A percentile compares a stretch with the other conserved stretches of the same genome.
Evolutionary conservation across 306 rosid genomes (phyloP).

Genomic region (Inga leiocalycina): DNA sequence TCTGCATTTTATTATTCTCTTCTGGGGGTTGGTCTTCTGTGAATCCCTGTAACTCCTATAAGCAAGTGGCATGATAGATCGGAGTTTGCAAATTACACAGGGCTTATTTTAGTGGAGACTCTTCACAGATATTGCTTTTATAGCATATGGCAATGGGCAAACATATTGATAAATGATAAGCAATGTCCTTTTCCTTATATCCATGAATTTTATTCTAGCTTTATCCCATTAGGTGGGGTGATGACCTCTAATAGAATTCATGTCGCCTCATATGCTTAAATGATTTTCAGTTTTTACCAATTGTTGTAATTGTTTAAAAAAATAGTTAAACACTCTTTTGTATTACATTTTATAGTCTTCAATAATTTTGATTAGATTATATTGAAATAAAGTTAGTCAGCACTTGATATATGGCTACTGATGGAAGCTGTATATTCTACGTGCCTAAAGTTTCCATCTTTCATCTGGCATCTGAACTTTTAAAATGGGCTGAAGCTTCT

Average conservation of each 20-base stretch:
- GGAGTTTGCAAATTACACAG: conserved; percentile 1
- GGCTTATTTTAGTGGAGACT: not conserved
- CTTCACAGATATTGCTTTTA: conserved; percentile 19
- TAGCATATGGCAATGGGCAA: not conserved
- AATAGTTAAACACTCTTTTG: not conserved
- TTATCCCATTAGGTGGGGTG: not conserved
- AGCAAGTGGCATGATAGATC: conserved; percentile 22
- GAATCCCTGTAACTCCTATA: conserved; percentile 18
- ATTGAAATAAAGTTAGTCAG: not conserved
- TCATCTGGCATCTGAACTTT: not conserved
- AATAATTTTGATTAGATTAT: not conserved
- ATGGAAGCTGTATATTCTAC: not conserved
- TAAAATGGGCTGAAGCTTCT: conserved; percentile 1
- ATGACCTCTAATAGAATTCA: not conserved
- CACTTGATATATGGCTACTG: not conserved
- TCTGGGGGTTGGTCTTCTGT: conserved; percentile 1
- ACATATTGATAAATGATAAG: not conserved
- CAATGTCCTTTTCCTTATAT: not conserved
- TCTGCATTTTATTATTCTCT: too few species aligned
- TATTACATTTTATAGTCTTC: not conserved
- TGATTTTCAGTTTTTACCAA: not conserved
- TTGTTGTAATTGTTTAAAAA: not conserved
- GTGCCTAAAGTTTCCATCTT: not conserved
- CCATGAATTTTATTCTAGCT: not conserved
- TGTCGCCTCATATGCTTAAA: not conserved